Evolutionary conservation across 768 basidiomycete genomes (phyloP).

Genomic region (Suillus alpinus): DNA sequence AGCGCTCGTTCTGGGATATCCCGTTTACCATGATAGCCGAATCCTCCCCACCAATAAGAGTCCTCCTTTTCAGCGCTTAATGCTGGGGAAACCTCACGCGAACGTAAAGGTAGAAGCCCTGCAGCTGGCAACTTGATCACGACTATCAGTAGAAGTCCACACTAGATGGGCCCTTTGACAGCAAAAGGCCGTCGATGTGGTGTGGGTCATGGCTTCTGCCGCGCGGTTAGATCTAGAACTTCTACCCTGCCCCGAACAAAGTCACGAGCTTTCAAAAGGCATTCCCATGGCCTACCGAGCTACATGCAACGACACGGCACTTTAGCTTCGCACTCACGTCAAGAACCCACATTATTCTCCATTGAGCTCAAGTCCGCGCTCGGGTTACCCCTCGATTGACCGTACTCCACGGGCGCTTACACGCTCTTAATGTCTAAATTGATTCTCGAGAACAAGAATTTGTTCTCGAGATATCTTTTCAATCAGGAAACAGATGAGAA

Average conservation of each 20-base stretch:
- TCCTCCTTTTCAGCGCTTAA: background rate
- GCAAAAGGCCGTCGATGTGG: conserved; percentile 10
- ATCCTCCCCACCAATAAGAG: background rate
- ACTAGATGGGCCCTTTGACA: conserved; percentile 9
- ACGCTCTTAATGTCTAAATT: background rate
- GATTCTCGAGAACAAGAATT: background rate
- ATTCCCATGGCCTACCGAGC: conserved; percentile 1
- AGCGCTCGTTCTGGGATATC: background rate
- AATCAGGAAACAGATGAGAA: background rate
- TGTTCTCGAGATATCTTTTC: background rate
- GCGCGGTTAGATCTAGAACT: background rate
- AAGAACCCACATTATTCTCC: background rate
- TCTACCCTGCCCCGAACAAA: conserved; percentile 2
- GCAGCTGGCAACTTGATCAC: conserved; percentile 2
- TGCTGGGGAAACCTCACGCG: background rate
- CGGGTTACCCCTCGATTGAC: background rate
- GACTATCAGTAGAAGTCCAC: conserved; percentile 5
- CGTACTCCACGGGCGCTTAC: background rate
- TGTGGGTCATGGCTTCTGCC: conserved; percentile 3
- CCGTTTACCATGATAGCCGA: background rate
- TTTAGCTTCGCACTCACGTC: conserved; percentile 2
- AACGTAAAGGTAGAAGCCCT: background rate
- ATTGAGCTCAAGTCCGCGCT: background rate
- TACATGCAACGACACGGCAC: background rate
- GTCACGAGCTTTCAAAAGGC: background rate